phyloP scores from a whole-genome alignment of 2,329 filamentous ascomycete genomes.

The Diaporthe sp. region DNA sequence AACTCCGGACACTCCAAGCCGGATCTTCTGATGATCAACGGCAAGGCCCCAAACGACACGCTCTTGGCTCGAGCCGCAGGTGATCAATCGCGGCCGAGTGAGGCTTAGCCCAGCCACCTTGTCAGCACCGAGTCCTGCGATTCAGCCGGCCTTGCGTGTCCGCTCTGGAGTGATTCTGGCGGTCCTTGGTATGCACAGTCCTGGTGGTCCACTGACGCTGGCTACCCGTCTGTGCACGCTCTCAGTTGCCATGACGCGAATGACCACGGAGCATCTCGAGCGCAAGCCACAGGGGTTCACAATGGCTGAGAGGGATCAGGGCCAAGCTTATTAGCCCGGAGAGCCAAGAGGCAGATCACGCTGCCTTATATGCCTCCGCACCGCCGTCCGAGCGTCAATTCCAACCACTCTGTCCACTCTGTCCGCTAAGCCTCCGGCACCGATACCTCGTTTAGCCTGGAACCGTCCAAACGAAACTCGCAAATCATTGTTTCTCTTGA shows the following conservation, averaged over 20 bases:
- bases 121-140: no score
- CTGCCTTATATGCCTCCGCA: conserved; percentile 15
- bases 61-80: conserved; percentile 25
- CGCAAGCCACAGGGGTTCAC: conserved; percentile 9
- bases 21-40: conserved; percentile 25
- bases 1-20: conserved; percentile 10
- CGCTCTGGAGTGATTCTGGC: not conserved
- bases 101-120: conserved; percentile 3
- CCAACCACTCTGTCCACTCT: not conserved
- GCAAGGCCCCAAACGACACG: conserved; percentile 24
- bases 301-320: not conserved
- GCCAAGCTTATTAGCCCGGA: conserved; percentile 13
- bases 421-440: not conserved
- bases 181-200: not conserved
- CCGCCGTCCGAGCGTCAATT: conserved; percentile 6
- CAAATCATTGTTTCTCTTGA: conserved; percentile 17
- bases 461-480: not conserved
- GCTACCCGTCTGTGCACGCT: not conserved
- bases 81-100: conserved; percentile 8
- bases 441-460: not conserved
- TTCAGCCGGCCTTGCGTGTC: not conserved
- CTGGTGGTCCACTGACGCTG: not conserved
- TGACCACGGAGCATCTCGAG: not conserved
- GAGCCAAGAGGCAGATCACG: conserved; percentile 21
- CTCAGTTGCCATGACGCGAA: not conserved